Conservation (phyloP, 1,284 basidiomycete genomes). For the Trametes hirsuta region DNA sequence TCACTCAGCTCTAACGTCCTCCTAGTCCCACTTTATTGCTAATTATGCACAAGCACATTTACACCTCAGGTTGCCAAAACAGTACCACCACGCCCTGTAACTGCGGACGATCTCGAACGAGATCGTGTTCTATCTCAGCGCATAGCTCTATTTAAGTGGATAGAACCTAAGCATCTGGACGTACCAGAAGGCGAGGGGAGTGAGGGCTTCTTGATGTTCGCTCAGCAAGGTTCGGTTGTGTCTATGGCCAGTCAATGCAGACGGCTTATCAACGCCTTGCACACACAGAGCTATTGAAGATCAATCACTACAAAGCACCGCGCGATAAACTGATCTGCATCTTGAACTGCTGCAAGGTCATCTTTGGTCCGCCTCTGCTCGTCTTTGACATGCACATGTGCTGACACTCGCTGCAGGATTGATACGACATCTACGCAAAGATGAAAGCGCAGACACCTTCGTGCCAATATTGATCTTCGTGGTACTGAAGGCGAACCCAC, state of each 20-base stretch:
- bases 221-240: conserved; percentile 72
- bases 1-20: neutral
- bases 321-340: conserved; percentile 98
- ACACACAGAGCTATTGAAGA: conserved; percentile 83
- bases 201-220: conserved; percentile 91
- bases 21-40: neutral
- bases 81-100: conserved; percentile 77
- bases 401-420: conserved; percentile 56
- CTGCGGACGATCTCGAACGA: conserved; percentile 93
- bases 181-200: conserved; percentile 69
- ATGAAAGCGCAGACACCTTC: conserved; percentile 91
- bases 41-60: conserved; percentile 70
- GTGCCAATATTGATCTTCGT: conserved; percentile 95
- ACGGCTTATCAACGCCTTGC: neutral
- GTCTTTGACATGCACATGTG: conserved; percentile 8
- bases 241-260: neutral
- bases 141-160: conserved; percentile 91
- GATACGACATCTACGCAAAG: conserved; percentile 82
- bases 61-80: conserved; percentile 75
- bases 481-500: conserved; percentile 92
- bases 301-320: conserved; percentile 98
- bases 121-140: conserved; percentile 91
- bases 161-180: conserved; percentile 89
- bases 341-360: conserved; percentile 98
- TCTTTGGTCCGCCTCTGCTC: conserved; percentile 76